Evolutionary conservation across 2,329 filamentous ascomycete species (phyloP).

Genomic region (Xylaria sp.): DNA sequence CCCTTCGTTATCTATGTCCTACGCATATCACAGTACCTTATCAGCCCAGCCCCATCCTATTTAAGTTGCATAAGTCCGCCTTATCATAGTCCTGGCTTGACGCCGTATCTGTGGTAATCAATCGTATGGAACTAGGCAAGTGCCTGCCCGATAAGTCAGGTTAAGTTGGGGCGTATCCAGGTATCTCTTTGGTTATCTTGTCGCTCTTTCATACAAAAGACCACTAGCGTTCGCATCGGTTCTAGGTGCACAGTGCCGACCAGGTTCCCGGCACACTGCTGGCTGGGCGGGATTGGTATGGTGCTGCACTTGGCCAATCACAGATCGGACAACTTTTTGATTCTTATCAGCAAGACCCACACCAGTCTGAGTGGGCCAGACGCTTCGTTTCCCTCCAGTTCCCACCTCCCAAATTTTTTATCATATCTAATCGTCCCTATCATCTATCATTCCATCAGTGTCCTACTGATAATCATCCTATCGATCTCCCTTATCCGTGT

Average conservation of each 20-base stretch:
- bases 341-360: slow-evolving; percentile 39
- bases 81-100: background rate
- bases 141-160: slow-evolving; percentile 23
- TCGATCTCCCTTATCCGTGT: slow-evolving; percentile 38
- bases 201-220: background rate
- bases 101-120: slow-evolving; percentile 4
- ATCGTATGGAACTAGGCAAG: slow-evolving; percentile 23
- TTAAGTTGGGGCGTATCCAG: slow-evolving; percentile 20
- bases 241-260: slow-evolving; percentile 15
- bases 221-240: slow-evolving; percentile 7
- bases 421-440: slow-evolving; percentile 46
- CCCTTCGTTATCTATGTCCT: slow-evolving; percentile 1
- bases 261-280: background rate
- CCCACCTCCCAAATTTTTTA: slow-evolving; percentile 42
- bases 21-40: slow-evolving; percentile 1
- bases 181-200: slow-evolving; percentile 26
- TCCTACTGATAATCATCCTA: slow-evolving; percentile 33
- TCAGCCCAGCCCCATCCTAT: background rate
- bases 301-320: slow-evolving; percentile 27
- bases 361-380: slow-evolving; percentile 22
- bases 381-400: slow-evolving; percentile 22
- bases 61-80: background rate
- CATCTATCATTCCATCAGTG: slow-evolving; percentile 35
- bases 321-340: slow-evolving; percentile 6
- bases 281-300: background rate